Evolutionary conservation across 306 rosid genomes (phyloP).

Genomic region (Hippophae tibetana): DNA sequence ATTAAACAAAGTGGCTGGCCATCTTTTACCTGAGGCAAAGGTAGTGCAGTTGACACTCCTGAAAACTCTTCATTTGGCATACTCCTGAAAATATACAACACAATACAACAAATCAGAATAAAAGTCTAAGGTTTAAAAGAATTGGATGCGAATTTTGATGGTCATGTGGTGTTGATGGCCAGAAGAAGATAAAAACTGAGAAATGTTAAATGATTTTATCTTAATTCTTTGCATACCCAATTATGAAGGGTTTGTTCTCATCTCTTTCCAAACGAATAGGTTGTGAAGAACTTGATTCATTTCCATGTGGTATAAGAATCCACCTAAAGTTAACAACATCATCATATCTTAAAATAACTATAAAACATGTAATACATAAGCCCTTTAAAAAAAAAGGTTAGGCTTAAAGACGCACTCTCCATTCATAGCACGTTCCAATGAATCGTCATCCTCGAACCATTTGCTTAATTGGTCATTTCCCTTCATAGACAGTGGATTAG

Average conservation of each 20-base stretch:
- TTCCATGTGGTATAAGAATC: conserved; percentile 60
- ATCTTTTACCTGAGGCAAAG: conserved; percentile 51
- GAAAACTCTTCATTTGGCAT: conserved; percentile 23
- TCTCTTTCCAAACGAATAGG: conserved; percentile 54
- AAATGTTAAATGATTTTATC: too few species aligned
- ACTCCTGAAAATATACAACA: conserved; percentile 35
- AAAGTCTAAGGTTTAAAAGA: too few species aligned
- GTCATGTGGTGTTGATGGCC: too few species aligned
- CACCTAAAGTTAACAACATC: conserved; percentile 42
- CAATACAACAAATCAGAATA: conserved; percentile 4
- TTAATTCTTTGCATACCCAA: conserved; percentile 45
- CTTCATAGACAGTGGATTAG: conserved; percentile 28
- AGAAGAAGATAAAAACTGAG: too few species aligned
- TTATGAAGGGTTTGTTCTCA: conserved; percentile 42
- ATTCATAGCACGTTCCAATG: conserved; percentile 73
- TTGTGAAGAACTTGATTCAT: conserved; percentile 31
- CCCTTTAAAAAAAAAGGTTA: conserved; percentile 9
- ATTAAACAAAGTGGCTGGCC: not conserved
- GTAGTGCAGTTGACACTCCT: conserved; percentile 38
- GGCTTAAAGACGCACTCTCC: conserved; percentile 62
- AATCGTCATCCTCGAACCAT: conserved; percentile 90
- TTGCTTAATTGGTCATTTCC: conserved; percentile 54
- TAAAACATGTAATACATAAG: conserved; percentile 1
- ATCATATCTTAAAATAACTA: conserved; percentile 3
- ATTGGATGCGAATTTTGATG: too few species aligned